These are phyloP conservation scores for Colletotrichum sojae DNA, from an alignment of 2,329 filamentous ascomycete genomes.

Conservation along the genomic window DNA sequence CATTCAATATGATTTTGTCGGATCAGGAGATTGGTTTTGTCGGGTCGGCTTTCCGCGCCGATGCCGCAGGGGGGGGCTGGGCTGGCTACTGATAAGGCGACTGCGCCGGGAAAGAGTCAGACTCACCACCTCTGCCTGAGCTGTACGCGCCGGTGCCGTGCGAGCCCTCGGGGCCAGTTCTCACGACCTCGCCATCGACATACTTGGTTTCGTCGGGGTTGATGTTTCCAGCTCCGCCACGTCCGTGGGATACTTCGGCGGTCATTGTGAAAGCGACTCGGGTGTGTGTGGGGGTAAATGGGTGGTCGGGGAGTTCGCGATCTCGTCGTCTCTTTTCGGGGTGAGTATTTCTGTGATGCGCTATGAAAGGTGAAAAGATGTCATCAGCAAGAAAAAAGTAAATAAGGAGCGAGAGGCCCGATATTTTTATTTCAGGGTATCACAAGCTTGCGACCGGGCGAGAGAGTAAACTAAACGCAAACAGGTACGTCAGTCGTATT, in stretches of 20 bases:
- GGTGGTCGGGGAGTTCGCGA: neutral
- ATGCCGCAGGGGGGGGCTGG: slow-evolving; percentile 1
- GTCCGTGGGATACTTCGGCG: slow-evolving; percentile 71
- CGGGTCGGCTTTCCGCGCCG: neutral
- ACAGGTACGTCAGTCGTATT: slow-evolving; percentile 36
- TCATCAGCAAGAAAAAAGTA: neutral
- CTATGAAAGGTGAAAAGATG: neutral
- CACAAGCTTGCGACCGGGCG: slow-evolving; percentile 10
- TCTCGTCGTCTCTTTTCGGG: neutral
- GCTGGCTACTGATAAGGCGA: slow-evolving; percentile 1
- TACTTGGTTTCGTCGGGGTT: slow-evolving; percentile 70
- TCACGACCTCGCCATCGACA: slow-evolving; percentile 73
- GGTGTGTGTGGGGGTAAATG: neutral
- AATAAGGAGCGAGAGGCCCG: neutral
- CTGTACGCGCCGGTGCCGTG: slow-evolving; percentile 72
- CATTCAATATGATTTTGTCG: neutral
- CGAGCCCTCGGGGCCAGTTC: slow-evolving; percentile 66
- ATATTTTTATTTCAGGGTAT: slow-evolving; percentile 23
- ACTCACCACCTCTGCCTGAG: slow-evolving; percentile 71
- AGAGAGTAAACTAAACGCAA: slow-evolving; percentile 4
- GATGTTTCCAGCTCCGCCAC: slow-evolving; percentile 75
- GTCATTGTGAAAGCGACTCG: slow-evolving; percentile 49
- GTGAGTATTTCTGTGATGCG: neutral
- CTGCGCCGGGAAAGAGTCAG: neutral
- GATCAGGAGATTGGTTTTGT: neutral